Conservation (phyloP, 169 alveolate species). For the Plasmodium gallinaceum region DNA sequence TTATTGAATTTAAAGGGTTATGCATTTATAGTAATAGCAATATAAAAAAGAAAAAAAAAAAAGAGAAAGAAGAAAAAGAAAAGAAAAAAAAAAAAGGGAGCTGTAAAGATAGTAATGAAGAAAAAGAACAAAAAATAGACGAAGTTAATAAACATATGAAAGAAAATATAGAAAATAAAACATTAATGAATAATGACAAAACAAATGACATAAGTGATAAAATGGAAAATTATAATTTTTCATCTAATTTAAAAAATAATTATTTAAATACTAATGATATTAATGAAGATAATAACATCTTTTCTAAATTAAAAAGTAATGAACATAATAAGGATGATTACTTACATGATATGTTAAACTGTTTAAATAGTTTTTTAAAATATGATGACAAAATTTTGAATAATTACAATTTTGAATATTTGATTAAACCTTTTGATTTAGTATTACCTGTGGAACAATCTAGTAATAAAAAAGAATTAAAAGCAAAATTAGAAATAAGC, state of each 20-base stretch:
- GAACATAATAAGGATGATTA: constrained; percentile 49
- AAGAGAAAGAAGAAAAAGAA: constrained; percentile 16
- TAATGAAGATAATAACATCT: not conserved
- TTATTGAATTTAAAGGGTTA: constrained; percentile 74
- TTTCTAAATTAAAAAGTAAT: constrained; percentile 29
- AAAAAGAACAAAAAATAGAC: not conserved
- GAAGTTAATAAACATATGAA: not conserved
- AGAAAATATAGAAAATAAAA: constrained; percentile 6
- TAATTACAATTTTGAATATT: constrained; percentile 70
- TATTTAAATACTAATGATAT: not conserved
- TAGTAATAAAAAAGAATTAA: constrained; percentile 80
- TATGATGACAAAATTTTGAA: constrained; percentile 69
- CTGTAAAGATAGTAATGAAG: not conserved
- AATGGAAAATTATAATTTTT: not conserved
- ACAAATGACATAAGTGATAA: not conserved
- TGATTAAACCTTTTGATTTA: constrained; percentile 78
- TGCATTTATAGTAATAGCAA: constrained; percentile 73
- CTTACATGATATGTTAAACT: constrained; percentile 32
- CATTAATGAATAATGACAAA: constrained; percentile 1
- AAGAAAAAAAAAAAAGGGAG: not conserved
- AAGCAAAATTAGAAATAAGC: constrained; percentile 80
- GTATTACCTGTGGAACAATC: constrained; percentile 76
- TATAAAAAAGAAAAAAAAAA: constrained; percentile 32
- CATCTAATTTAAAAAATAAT: not conserved
- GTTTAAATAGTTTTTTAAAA: constrained; percentile 39